Evolutionary conservation across 257 asterid species (phyloP), one percentile per base, ranked within the genome.

Genomic region (Cinchona pubescens): DNA sequence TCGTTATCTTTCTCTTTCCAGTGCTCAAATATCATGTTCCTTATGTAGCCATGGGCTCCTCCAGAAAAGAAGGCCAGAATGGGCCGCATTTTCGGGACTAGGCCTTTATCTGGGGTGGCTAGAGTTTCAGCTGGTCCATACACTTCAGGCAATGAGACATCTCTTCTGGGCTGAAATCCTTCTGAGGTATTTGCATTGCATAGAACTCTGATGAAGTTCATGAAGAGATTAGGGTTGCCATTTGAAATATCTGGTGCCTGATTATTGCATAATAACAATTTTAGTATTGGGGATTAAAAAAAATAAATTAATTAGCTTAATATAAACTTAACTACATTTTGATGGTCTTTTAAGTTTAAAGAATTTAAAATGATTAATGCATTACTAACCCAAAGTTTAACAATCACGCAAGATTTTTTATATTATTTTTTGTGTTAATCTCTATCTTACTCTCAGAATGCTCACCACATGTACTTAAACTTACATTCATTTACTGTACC

Each of bases 181-280:
- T 79, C 82, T 21, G 82, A 58, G 40, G 49, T 79, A 60, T 79
- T 79, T 42, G 82, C 82, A 68, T 79, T 79, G 79, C 82, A 73
- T 15, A 73, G 69, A 9, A 79, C 82, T 55, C 82, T 73, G 72
- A 79, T 79, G 67, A 79, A 79, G 72, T 74, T 59, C 30, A 67
- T 74, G 82, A 73, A 79, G 3, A 73, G 75, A 13, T 59, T 11
- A 19, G 75, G 76, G 30, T 79, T 79, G 30, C 32, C 70, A 4
- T 25, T 23, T 15, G 82, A 73, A 46, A 79, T 58, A 23, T 79
- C 67, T 35, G 82, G 79, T 67, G 75, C 82, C 79, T 79, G 68
- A 51, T 53, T 53, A 27, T 16, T n/a, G n/a, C n/a, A n/a, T n/a
- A n/a, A 3, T 45, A 11, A 45, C 51, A 45, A 45, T 45, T 10